A percentile compares a stretch with the other conserved stretches of the same genome.
Conservation (phyloP, 2,329 filamentous ascomycete genomes). For the Pyrenochaeta sp. region DNA sequence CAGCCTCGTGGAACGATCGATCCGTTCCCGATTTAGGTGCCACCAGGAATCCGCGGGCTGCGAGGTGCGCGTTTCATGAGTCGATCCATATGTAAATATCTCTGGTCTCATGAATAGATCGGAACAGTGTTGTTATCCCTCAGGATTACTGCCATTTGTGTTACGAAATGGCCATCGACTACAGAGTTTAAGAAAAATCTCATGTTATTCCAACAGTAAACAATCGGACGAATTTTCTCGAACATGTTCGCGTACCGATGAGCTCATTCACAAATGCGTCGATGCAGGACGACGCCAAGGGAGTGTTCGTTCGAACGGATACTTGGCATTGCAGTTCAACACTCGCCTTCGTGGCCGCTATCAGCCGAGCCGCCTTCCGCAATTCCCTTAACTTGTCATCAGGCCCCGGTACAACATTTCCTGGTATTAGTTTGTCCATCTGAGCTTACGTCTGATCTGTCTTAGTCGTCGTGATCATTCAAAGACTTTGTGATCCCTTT, state of each 20-base stretch:
- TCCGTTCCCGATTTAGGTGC: conserved; percentile 5
- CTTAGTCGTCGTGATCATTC: too few species aligned
- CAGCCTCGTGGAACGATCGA: conserved; percentile 16
- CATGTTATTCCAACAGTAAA: background rate
- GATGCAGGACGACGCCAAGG: conserved; percentile 11
- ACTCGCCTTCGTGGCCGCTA: background rate
- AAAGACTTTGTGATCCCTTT: too few species aligned
- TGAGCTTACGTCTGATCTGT: too few species aligned
- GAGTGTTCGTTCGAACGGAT: conserved; percentile 5
- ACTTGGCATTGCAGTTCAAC: conserved; percentile 3
- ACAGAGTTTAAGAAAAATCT: background rate
- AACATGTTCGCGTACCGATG: background rate
- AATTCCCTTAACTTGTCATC: background rate
- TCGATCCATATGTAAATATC: background rate
- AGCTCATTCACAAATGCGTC: conserved; percentile 2
- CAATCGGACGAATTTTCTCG: background rate
- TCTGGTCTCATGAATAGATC: background rate
- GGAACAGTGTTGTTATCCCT: background rate
- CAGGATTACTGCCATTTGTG: background rate
- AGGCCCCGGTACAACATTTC: background rate
- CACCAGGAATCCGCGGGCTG: conserved; percentile 20
- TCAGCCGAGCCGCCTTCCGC: background rate
- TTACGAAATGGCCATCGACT: background rate
- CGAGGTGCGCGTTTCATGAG: background rate
- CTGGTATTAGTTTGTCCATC: too few species aligned